phyloP scores from a whole-genome alignment of 1,284 basidiomycete species.

The Singerocomus rubriflavus region DNA sequence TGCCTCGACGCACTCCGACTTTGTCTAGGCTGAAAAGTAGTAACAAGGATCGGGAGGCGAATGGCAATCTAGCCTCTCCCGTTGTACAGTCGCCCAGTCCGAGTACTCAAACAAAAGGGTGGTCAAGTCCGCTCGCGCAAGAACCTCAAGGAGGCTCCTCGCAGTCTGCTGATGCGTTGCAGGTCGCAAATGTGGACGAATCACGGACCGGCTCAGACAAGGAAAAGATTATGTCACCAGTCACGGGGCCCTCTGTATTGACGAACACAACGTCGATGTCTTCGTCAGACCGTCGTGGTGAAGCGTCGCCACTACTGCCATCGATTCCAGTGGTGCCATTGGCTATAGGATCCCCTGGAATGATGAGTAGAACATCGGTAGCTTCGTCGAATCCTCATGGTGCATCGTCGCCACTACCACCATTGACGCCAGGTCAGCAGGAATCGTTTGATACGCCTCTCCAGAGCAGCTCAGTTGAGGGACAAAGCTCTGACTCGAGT shows the following conservation, averaged over 20 bases:
- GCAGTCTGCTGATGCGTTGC: slow-evolving; percentile 1
- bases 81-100: slow-evolving; percentile 8
- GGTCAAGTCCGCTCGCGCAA: slow-evolving; percentile 15
- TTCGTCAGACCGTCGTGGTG: too few species aligned
- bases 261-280: too few species aligned
- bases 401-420: slow-evolving; percentile 10
- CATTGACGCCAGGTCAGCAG: slow-evolving; percentile 11
- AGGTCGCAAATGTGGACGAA: slow-evolving; percentile 1
- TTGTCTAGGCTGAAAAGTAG: slow-evolving; percentile 17
- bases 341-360: too few species aligned
- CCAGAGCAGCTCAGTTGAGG: slow-evolving; percentile 23
- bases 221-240: slow-evolving; percentile 21
- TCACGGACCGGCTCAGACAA: slow-evolving; percentile 7
- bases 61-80: slow-evolving; percentile 5
- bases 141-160: slow-evolving; percentile 9
- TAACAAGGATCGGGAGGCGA: slow-evolving; percentile 8
- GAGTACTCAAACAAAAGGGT: slow-evolving; percentile 7
- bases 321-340: too few species aligned
- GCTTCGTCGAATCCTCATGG: slow-evolving; percentile 12
- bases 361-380: slow-evolving; percentile 11
- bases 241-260: not conserved
- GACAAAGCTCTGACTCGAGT: slow-evolving; percentile 25
- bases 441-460: slow-evolving; percentile 20
- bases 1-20: slow-evolving; percentile 18
- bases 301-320: too few species aligned